Base-by-base conservation (phyloP, 176 grass and related monocot genomes). In the Carex kokanica region DNA sequence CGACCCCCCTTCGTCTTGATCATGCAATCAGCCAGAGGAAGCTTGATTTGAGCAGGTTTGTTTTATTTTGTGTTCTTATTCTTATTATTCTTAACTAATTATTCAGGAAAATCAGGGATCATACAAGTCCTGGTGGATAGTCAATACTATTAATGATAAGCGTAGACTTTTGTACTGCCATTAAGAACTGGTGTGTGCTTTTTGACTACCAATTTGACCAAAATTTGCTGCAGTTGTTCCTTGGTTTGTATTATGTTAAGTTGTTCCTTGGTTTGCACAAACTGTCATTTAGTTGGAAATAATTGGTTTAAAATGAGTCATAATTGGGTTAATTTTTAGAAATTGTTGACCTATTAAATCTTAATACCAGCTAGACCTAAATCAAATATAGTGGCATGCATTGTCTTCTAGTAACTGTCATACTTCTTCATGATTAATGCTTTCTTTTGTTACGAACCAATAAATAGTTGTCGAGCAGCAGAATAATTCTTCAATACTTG, bases 21-120 rank as follows among this genome's bases (percentile, higher is more conserved):
- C 78, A 88, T 86, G 93, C 89, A 82, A 81, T 95, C 69, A 67
- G 47, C 32, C 95, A 95, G 85, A 93, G 85, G 86, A 92, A 92
- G 45, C 86, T 95, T 84, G 88, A 93, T 87, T 91, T 99, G 83
- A 95, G 93, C 88, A 91, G 93, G 96, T 95, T 43, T 89, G 87
- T 88, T 57, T 24, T 17, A 10, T 54, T 70, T 52, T 51, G 72
- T 49, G 56, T 20, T 64, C 11, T 87, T 77, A 27, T 83, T 54
- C 13, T 54, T 75, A 14, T 75, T 43, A 45, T 20, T 20, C 2
- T 31, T 54, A 25, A 11, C 54, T 75, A 74, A 51, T 49, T 74
- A 74, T 51, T 71, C 20, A 74, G 45, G 47, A 53, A 75, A 25
- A 52, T 52, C 41, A 52, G 70, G 38, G 45, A 74, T 52, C 3